A percentile compares a stretch with the other conserved stretches of the same genome.
Conservation (phyloP, 306 rosid species). For the Betula pendula region DNA sequence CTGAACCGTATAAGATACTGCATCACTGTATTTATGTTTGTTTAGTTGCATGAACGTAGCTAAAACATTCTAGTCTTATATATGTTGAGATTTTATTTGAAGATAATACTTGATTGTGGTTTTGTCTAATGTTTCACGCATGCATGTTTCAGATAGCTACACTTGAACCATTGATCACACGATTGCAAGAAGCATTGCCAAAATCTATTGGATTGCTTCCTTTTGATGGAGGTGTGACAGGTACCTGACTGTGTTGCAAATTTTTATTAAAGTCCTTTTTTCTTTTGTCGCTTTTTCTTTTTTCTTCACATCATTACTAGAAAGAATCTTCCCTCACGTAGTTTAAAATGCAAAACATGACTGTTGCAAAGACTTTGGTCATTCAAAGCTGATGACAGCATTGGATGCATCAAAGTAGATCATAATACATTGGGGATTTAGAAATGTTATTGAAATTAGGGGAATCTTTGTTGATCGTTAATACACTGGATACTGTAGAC, state of each 20-base stretch:
- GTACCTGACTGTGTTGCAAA: slow-evolving; percentile 42
- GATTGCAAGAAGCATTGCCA: slow-evolving; percentile 92
- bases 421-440: background rate
- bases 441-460: background rate
- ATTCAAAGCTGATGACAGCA: background rate
- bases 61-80: background rate
- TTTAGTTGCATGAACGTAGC: background rate
- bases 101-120: slow-evolving; percentile 1
- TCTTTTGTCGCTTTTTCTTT: background rate
- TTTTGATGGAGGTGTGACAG: slow-evolving; percentile 94
- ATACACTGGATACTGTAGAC: background rate
- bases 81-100: slow-evolving; percentile 1
- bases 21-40: background rate
- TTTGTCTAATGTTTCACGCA: slow-evolving; percentile 24
- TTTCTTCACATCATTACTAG: background rate
- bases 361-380: background rate
- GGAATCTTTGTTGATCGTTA: background rate
- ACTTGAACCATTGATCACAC: slow-evolving; percentile 88
- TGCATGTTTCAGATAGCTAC: slow-evolving; percentile 63
- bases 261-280: background rate
- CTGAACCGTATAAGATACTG: background rate
- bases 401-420: background rate
- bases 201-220: slow-evolving; percentile 95
- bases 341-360: background rate
- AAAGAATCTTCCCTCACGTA: background rate